A percentile compares a stretch with the other conserved stretches of the same genome.
These are phyloP conservation scores for Mastigamoeba balamuthi DNA, from an alignment of 78 protist genomes.

Conservation along the genomic window DNA sequence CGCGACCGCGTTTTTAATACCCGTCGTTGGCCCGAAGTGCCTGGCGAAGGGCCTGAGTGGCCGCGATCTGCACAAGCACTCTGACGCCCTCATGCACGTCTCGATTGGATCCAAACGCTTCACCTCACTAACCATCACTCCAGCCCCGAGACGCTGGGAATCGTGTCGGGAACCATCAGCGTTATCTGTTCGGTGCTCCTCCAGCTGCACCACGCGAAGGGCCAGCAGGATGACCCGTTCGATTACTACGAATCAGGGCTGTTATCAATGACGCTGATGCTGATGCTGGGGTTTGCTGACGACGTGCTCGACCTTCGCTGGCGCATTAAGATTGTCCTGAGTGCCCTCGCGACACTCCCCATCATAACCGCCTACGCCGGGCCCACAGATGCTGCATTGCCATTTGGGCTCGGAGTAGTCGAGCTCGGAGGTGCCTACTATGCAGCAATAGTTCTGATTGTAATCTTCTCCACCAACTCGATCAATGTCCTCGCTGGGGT, in stretches of 20 bases:
- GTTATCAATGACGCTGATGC: constrained; percentile 67
- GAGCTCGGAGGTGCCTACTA: constrained; percentile 70
- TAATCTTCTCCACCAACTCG: constrained; percentile 88
- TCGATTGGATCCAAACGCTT: too few species aligned
- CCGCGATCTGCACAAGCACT: background rate
- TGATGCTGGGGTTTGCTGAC: constrained; percentile 95
- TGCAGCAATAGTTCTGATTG: constrained; percentile 66
- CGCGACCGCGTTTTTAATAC: background rate
- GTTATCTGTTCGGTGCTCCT: constrained; percentile 50
- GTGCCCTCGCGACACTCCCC: constrained; percentile 87
- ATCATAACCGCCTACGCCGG: constrained; percentile 76
- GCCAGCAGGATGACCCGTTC: constrained; percentile 21
- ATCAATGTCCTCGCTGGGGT: constrained; percentile 95
- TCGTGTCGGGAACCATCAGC: constrained; percentile 54
- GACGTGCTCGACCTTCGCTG: constrained; percentile 88
- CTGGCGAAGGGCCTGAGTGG: background rate
- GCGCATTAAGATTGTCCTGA: constrained; percentile 77
- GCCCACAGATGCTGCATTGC: constrained; percentile 56
- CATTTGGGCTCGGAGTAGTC: constrained; percentile 8
- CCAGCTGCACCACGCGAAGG: constrained; percentile 38
- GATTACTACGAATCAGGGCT: constrained; percentile 74
- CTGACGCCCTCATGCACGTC: background rate
- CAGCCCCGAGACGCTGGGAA: constrained; percentile 84
- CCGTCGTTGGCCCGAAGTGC: background rate
- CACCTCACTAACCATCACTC: too few species aligned